Conservation (phyloP, 2,329 filamentous ascomycete genomes). For the Phaeosphaeriaceae sp. region DNA sequence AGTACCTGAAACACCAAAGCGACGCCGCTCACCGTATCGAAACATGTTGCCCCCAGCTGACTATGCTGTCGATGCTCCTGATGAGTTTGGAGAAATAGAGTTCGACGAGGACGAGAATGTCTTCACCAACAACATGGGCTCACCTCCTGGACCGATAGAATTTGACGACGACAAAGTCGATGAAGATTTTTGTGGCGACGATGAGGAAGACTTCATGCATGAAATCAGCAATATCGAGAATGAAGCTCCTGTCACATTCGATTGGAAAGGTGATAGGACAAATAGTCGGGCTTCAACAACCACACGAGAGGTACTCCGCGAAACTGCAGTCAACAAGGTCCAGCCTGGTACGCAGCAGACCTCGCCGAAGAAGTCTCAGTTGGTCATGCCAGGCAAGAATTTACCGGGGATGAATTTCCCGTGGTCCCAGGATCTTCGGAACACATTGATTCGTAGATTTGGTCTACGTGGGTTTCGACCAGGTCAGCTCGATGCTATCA, state of each 20-base stretch:
- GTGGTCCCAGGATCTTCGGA: constrained; percentile 88
- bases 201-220: constrained; percentile 48
- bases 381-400: constrained; percentile 36
- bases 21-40: constrained; percentile 16
- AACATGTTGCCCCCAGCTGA: neutral
- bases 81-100: constrained; percentile 34
- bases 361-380: constrained; percentile 39
- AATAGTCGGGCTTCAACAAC: constrained; percentile 16
- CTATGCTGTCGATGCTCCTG: constrained; percentile 2
- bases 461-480: constrained; percentile 84
- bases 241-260: constrained; percentile 31
- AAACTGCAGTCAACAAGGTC: constrained; percentile 33
- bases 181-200: constrained; percentile 36
- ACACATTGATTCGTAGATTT: constrained; percentile 82
- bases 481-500: constrained; percentile 95
- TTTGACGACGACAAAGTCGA: constrained; percentile 22
- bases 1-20: constrained; percentile 34
- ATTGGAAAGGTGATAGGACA: constrained; percentile 38
- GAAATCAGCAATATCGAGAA: constrained; percentile 53
- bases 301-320: constrained; percentile 38
- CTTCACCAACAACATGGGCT: constrained; percentile 20
- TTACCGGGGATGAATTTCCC: constrained; percentile 55
- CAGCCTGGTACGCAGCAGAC: constrained; percentile 19
- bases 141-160: constrained; percentile 13
- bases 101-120: constrained; percentile 31